Base-by-base conservation (phyloP, 176 grass and related monocot genomes). In the Musa itinerans region DNA sequence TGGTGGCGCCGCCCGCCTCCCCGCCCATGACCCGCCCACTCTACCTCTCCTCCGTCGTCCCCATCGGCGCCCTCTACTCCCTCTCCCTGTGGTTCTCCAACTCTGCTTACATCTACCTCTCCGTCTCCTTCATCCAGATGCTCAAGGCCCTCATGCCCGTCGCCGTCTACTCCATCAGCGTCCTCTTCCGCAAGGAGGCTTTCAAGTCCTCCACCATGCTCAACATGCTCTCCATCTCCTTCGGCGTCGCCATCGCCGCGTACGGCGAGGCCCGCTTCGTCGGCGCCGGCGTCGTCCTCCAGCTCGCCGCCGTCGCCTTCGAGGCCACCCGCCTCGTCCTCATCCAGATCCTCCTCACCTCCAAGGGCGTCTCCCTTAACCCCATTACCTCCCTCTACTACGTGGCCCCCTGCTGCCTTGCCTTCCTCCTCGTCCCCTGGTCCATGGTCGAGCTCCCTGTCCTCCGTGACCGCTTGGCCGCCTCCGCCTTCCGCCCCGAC, bases 81-180 rank as follows among this genome's bases (percentile, higher is more conserved):
- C n/a, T 64, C 62, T 64, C 62, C 20, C 62, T 64, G n/a, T 64
- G 62, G 62, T 64, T 64, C 62, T 64, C 62, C 21, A 64, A 64
- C 62, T 64, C 21, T 21, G 62, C 20, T 1, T 23, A 20, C 62
- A 64, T 23, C 62, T 20, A 23, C 2, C n/a, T 64, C 61, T 64
- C 93, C 22, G 93, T 96, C 11, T 96, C 93, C 20, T 96, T 96
- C 88, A 96, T 96, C 84, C 93, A 96, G 86, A 96, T 96, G 93
- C 93, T 96, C 67, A 96, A 96, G 83, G 93, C 93, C 68, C 87
- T 96, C 63, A 96, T 96, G 93, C 93, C 93, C 43, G 93, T 96
- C 80, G 90, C 93, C 17, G 93, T 96, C 3, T 96, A 96, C 81
- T 92, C 90, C 71, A 86, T 96, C 72, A 83, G 89, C 1, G 80